Evolutionary conservation across 2,329 filamentous ascomycete species (phyloP), one percentile per base, ranked within the genome.

Genomic region (Neopestalotiopsis clavispora): DNA sequence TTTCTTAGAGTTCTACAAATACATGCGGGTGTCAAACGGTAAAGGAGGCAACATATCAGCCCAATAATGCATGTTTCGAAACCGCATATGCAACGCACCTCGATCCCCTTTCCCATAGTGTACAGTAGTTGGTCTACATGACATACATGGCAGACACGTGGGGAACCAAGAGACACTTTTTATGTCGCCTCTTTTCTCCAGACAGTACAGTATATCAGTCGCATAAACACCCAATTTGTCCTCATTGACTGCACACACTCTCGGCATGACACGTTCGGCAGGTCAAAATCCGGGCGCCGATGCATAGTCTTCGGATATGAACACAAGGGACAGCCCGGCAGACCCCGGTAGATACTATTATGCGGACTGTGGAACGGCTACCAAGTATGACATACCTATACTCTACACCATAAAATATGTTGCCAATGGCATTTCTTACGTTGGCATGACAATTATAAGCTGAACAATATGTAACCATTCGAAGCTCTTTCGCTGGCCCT

Each of bases 281-380:
- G 49, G 5, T 56, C 49, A 14, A 12, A n/a, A 6, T 56, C 49
- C 17, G 9, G 49, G 6, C 9, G 9, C 17, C 49, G 20, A 23
- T 56, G 49, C 49, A 56, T 56, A 28, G 49, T 59, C 17, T 23
- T 20, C 59, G 20, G 59, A 62, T 62, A 62, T 62, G 14, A 62
- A 38, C 13, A 17, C 59, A 62, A 34, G 59, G 59, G 13, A 34
- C 30, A 62, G n/a, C 59, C 59, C 17, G 32, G 28, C 14, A 40
- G 45, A 59, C 57, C 57, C 57, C 9, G 30, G 57, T 40, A 14
- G 17, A 17, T 14, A 40, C n/a, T 34, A 62, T 59, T 59, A 59
- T 30, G 57, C 23, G 10, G 57, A 7, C 45, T 52, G 9, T 52
- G 7, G 4, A 38, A 38, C 34, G 10, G 34, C 10, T 38, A 38